phyloP scores from a whole-genome alignment of 345 rosid species.

The Aquilaria malaccensis region DNA sequence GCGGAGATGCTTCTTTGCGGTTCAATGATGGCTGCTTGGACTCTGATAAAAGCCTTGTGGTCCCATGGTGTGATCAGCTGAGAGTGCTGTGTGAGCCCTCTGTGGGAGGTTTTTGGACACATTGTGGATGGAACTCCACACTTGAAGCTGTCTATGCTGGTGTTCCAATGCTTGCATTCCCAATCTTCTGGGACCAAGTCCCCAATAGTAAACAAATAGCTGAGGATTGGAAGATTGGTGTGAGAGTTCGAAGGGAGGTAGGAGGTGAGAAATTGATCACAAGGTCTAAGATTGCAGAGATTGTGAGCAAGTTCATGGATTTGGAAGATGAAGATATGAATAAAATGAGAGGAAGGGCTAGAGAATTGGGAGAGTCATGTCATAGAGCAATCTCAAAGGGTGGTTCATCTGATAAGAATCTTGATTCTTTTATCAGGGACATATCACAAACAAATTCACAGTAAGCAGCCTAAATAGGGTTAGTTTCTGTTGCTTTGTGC shows the following conservation, averaged over 20 bases:
- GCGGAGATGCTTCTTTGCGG: not conserved
- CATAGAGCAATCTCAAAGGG: constrained; percentile 11
- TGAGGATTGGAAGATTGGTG: constrained; percentile 36
- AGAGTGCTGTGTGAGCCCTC: constrained; percentile 31
- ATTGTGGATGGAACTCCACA: constrained; percentile 34
- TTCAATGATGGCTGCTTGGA: constrained; percentile 3
- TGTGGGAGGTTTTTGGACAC: constrained; percentile 33
- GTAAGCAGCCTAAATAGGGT: too few relatives aligned
- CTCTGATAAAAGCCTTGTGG: constrained; percentile 11
- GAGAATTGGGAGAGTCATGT: constrained; percentile 11
- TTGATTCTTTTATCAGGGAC: constrained; percentile 7
- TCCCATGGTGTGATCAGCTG: constrained; percentile 34
- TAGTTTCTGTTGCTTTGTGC: too few relatives aligned
- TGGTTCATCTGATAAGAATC: constrained; percentile 17
- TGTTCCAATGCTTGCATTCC: constrained; percentile 33
- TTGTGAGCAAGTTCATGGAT: constrained; percentile 19
- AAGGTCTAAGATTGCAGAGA: constrained; percentile 17
- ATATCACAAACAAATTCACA: not conserved
- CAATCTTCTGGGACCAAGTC: constrained; percentile 23
- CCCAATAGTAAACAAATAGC: constrained; percentile 25
- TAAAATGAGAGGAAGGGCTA: constrained; percentile 17
- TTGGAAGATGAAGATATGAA: constrained; percentile 12
- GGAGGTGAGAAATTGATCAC: constrained; percentile 11
- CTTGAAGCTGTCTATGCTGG: constrained; percentile 28
- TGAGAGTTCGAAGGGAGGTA: constrained; percentile 13